phyloP scores from a whole-genome alignment of 306 rosid genomes.

The Vicia faba region DNA sequence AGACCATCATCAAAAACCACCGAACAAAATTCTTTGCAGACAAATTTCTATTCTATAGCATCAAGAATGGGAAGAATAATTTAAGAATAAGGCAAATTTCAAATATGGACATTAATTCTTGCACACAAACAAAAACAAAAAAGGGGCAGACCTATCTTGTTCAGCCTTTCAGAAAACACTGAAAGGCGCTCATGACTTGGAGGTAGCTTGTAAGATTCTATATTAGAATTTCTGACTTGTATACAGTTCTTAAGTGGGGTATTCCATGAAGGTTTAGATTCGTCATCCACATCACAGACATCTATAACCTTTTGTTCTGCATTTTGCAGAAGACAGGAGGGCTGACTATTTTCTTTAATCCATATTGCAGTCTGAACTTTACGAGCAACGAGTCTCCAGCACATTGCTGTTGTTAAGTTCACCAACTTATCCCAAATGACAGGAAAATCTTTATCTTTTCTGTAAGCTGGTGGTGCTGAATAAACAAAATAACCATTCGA shows the following conservation, averaged over 20 bases:
- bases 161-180: slow-evolving; percentile 62
- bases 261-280: slow-evolving; percentile 76
- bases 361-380: slow-evolving; percentile 95
- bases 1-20: neutral
- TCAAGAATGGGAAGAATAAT: slow-evolving; percentile 29
- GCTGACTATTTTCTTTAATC: slow-evolving; percentile 66
- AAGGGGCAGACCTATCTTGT: slow-evolving; percentile 63
- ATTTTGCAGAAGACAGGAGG: slow-evolving; percentile 64
- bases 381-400: slow-evolving; percentile 90
- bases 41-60: neutral
- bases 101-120: slow-evolving; percentile 33
- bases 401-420: slow-evolving; percentile 85
- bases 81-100: slow-evolving; percentile 1
- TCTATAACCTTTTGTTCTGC: slow-evolving; percentile 59
- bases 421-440: slow-evolving; percentile 77
- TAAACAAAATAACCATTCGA: slow-evolving; percentile 80
- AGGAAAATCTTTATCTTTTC: slow-evolving; percentile 71
- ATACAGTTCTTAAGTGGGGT: slow-evolving; percentile 69
- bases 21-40: neutral
- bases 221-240: slow-evolving; percentile 44
- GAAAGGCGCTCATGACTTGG: slow-evolving; percentile 67
- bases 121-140: slow-evolving; percentile 31
- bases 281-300: slow-evolving; percentile 67
- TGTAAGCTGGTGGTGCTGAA: slow-evolving; percentile 93
- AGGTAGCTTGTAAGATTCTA: slow-evolving; percentile 57